Base-by-base conservation (phyloP, 352 stramenopile genomes). In the Pythium myriotylum region DNA sequence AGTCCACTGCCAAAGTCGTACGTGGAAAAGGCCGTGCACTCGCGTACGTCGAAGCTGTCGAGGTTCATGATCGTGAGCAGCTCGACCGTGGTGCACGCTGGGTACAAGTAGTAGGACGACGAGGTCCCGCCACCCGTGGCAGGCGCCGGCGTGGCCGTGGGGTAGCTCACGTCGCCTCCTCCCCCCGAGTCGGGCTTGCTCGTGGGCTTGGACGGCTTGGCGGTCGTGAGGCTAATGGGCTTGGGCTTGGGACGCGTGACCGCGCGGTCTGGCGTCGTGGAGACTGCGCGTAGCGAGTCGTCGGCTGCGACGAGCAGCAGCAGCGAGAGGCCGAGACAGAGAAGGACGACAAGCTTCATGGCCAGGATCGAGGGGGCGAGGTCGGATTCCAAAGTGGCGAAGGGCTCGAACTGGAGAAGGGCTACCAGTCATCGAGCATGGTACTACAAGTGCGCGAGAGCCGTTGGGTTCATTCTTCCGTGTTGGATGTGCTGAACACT, bases 21-120 rank as follows among this genome's bases (percentile, higher is more conserved):
- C 16, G 20, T 27, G 13, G 51, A 58, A 24, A 50, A 58, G 22
- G 40, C 29, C 19, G 26, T 49, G 37, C 51, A 58, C 39, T 58
- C 22, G 20, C 24, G 51, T 16, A 46, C 51, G 35, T 58, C 51
- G 23, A 13, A 1, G 37, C 45, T 37, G 37, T 19, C 10, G 7
- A 26, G 22, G 24, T 39, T 29, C 23, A 58, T 40, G 6, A 49
- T 13, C 9, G 16, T 17, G 22, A 40, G 14, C n/a, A 40, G 16
- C 7, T 58, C 23, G 14, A 10, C 4, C 3, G 4, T 33, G 3
- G 51, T 41, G 51, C 51, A 58, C 6, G 22, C 35, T 24, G 40
- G 24, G 23, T 26, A 48, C 13, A 58, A 19, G 17, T 22, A 17
- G 24, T 48, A 39, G 35, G 42, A 39, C 8, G 48, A 33, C 16